Evolutionary conservation across 768 basidiomycete genomes (phyloP).

Genomic region (Leccinum longicurvipes): DNA sequence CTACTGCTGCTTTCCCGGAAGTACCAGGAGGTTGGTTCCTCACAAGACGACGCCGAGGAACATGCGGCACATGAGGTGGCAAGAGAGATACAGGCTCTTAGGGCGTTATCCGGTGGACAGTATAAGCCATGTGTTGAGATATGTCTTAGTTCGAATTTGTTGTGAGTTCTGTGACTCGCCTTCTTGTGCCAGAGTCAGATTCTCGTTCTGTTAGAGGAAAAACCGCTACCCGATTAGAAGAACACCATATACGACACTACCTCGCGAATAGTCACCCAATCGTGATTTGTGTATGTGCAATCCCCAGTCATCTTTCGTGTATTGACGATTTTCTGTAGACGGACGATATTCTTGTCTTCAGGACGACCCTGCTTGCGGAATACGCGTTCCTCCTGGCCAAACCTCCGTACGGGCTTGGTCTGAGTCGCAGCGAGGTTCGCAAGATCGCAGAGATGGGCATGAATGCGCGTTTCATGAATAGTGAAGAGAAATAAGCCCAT

Average conservation of each 20-base stretch:
- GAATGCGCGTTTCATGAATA: conserved; percentile 28
- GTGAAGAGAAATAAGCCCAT: background rate
- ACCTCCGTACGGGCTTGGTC: conserved; percentile 69
- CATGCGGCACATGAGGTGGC: conserved; percentile 20
- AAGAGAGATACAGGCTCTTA: conserved; percentile 20
- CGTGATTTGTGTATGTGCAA: conserved; percentile 61
- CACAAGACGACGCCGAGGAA: conserved; percentile 12
- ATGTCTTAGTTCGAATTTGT: conserved; percentile 74
- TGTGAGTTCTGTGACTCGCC: conserved; percentile 43
- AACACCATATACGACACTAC: conserved; percentile 71
- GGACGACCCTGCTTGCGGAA: conserved; percentile 69
- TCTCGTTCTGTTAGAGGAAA: conserved; percentile 48
- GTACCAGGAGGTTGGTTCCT: conserved; percentile 15
- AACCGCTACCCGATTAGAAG: conserved; percentile 60
- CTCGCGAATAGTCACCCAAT: conserved; percentile 63
- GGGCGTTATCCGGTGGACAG: conserved; percentile 10
- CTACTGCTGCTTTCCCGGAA: conserved; percentile 17
- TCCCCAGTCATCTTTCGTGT: background rate
- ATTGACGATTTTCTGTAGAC: conserved; percentile 46
- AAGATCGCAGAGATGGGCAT: conserved; percentile 62
- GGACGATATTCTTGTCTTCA: conserved; percentile 78
- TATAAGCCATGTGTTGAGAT: conserved; percentile 70
- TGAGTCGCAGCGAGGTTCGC: conserved; percentile 54
- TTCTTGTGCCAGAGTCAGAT: background rate
- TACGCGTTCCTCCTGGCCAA: conserved; percentile 76